These are phyloP conservation scores for Achaetomium macrosporum DNA, from an alignment of 2,329 filamentous ascomycete species.

Conservation along the genomic window DNA sequence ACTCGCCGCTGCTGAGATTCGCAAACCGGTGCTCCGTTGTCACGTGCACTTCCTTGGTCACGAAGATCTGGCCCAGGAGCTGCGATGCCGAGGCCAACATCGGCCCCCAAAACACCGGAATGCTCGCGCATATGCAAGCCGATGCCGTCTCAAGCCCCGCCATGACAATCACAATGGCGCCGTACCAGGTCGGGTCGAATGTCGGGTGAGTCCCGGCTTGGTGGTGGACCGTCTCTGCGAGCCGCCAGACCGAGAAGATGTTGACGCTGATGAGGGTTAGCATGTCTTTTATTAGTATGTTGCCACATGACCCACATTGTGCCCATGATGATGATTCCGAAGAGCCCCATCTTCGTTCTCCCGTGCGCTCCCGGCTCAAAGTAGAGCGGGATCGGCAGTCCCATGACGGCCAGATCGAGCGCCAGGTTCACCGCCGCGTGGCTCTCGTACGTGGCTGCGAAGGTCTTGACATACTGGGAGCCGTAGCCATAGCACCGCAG, in stretches of 20 bases:
- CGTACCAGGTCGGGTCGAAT: slow-evolving; percentile 32
- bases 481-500: slow-evolving; percentile 30
- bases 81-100: slow-evolving; percentile 6
- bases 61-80: slow-evolving; percentile 13
- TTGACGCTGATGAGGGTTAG: slow-evolving; percentile 12
- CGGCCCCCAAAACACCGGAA: slow-evolving; percentile 18
- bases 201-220: slow-evolving; percentile 29
- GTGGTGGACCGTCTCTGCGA: slow-evolving; percentile 28
- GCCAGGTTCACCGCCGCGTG: slow-evolving; percentile 32
- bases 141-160: slow-evolving; percentile 17
- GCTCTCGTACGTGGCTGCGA: slow-evolving; percentile 30
- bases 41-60: slow-evolving; percentile 15
- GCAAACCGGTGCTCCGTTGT: slow-evolving; percentile 8
- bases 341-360: slow-evolving; percentile 26
- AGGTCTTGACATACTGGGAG: slow-evolving; percentile 22
- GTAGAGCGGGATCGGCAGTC: slow-evolving; percentile 31
- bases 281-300: neutral
- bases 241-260: slow-evolving; percentile 30
- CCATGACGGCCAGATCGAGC: slow-evolving; percentile 30
- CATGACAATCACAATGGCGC: slow-evolving; percentile 21
- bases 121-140: slow-evolving; percentile 18
- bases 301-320: slow-evolving; percentile 15
- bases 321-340: slow-evolving; percentile 29
- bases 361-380: slow-evolving; percentile 23
- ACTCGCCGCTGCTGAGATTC: neutral